Base-by-base conservation (phyloP, 2,329 filamentous ascomycete species). In the Sordariomycetes sp. region DNA sequence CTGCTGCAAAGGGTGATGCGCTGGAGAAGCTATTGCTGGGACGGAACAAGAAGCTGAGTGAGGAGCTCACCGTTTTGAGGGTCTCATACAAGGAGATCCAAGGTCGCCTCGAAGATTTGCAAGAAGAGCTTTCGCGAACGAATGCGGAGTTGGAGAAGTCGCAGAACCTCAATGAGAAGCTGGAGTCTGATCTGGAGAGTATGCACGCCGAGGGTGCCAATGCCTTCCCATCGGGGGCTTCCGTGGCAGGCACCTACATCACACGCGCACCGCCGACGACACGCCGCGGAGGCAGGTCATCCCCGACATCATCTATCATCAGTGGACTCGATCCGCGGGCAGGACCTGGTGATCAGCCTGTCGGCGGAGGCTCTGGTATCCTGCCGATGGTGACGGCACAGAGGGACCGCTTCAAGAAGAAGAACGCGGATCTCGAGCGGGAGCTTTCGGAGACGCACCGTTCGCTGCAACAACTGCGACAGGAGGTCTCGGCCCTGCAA, bases 331-430 rank as follows among this genome's bases (percentile, higher is more conserved):
- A 94, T 49, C 79, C 83, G 16, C 71, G 75, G 28, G 66, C 39
- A 12, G 42, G 46, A 27, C 64, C 60, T 31, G 54, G 58, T 8
- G 59, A 68, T 25, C 83, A 86, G 30, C 68, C 79, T 8, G 70
- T 81, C 36, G 83, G 82, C 21, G 70, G 84, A 35, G 85, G 86
- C 3, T 85, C 85, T 0, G 86, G 88, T 10, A 95, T 98, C 43
- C 66, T 98, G 17, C 93, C 92, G 21, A 98, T 98, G 93, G 84
- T 98, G 34, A 94, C 92, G 21, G 92, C 93, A 2, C 93, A 98
- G 61, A 82, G 92, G 41, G 92, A 98, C 60, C 86, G 92, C 33
- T 98, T 96, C 74, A 96, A 95, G 69, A 86, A 94, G 66, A 86
- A 88, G 51, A 96, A 94, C 44, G 66, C 78, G 0, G 84, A 98